Evolutionary conservation across 2,329 filamentous ascomycete species (phyloP), one percentile per base, ranked within the genome.

Genomic region (Xylariaceae sp.): DNA sequence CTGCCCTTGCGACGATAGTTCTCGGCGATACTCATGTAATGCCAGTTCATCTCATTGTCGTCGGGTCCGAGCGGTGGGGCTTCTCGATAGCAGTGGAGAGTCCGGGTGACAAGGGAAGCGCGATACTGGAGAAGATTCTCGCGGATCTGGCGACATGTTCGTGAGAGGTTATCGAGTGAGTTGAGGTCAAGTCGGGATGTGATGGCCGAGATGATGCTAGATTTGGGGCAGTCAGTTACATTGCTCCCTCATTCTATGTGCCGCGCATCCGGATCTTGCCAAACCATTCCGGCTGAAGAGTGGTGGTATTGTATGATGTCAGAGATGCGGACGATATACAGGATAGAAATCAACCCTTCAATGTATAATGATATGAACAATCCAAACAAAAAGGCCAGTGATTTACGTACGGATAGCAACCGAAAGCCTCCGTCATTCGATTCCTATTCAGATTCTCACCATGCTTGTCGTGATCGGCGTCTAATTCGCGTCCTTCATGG

Each of bases 141-240:
- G 66, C 89, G 89, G 64, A 96, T 84, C 69, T 89, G 86, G 55
- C 88, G 89, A 73, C 91, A 96, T 57, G 90, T 92, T 57, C 84
- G 84, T 55, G 92, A 89, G 17, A 97, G 84, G 64, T 88, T 86
- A 73, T 96, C 88, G 68, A 97, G 83, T 11, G 90, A 88, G 73
- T 93, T 96, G 54, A 96, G 83, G 72, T 97, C 93, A 72, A 97
- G 85, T 66, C 84, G 82, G 37, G 85, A 82, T 53, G 89, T 88
- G 65, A 97, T 83, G 67, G 88, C 83, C 64, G 86, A 84, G 67
- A 89, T 85, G 71, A 96, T 85, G 68, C 92, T 96, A 77, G 49
- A 56, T 49, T 55, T 54, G 15, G 23, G 23, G 51, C 45, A 52
- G 59, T 66, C 48, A 65, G 64, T 55, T 13, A 50, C n/a, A 17